phyloP scores from a whole-genome alignment of 306 rosid species.

The Erythrophleum fordii region DNA sequence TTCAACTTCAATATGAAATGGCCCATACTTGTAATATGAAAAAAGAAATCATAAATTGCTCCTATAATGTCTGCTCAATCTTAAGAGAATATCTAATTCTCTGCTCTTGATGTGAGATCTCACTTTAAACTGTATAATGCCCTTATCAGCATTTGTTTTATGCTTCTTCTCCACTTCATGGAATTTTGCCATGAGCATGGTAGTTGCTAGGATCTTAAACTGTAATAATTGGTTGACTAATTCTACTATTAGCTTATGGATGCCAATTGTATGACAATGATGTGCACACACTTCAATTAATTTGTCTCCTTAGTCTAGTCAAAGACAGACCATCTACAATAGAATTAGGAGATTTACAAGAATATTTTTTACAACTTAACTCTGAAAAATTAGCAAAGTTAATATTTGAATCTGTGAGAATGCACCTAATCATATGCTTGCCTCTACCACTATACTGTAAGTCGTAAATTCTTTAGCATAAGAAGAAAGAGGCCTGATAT shows the following conservation, averaged over 20 bases:
- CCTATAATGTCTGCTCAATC: constrained; percentile 8
- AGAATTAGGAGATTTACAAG: too few species aligned
- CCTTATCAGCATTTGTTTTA: constrained; percentile 44
- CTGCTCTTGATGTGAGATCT: constrained; percentile 49
- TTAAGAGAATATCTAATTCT: constrained; percentile 33
- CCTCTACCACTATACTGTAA: not conserved
- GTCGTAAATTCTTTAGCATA: constrained; percentile 8
- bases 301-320: too few species aligned
- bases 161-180: constrained; percentile 47
- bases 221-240: constrained; percentile 2
- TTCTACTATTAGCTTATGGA: constrained; percentile 14
- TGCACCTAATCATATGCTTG: too few species aligned
- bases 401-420: not conserved
- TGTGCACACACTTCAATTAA: not conserved
- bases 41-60: constrained; percentile 35
- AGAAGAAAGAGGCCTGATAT: constrained; percentile 30
- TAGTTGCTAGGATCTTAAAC: constrained; percentile 4
- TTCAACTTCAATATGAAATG: constrained; percentile 21
- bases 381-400: not conserved
- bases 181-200: constrained; percentile 24
- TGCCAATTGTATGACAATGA: constrained; percentile 28
- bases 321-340: not conserved
- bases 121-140: constrained; percentile 38
- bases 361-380: not conserved
- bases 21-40: constrained; percentile 15